Base-by-base conservation (phyloP, 305 asterid genomes). In the Fraxinus albicans region DNA sequence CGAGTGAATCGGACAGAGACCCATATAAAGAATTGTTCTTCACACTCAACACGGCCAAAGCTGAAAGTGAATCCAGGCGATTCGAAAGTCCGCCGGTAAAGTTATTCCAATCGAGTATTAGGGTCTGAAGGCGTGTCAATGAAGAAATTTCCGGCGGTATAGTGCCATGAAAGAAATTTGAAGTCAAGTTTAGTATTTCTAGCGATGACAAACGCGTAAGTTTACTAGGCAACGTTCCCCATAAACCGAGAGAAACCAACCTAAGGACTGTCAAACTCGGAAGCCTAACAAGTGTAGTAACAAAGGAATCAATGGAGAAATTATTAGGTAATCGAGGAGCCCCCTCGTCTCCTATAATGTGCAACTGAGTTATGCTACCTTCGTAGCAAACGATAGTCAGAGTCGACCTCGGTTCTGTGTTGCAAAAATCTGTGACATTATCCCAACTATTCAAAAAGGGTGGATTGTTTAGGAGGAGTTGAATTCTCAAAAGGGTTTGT, bases 201-300 rank as follows among this genome's bases (percentile, higher is more conserved):
- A 93, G 84, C 3, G 95, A 89, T 13, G 92, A 90, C 70, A 94
- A 78, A n/a, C 85, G 91, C n/a, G 86, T 81, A 47, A 92, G 78
- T 34, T 88, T 85, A 31, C 80, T 83, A 10, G 98, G 94, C 12
- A 96, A 79, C 0, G 85, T 88, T 9, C 99, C 98, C 96, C 96
- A 93, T 80, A 96, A 85, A 50, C 99, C 99, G 60, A 94, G 88
- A 85, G 96, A 96, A 80, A 92, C 95, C 87, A 94, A 85, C 69
- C 84, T 88, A 76, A 96, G 97, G 88, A 96, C 99, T 88, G 92
- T 93, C 87, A 96, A 83, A 83, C 87, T 85, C 0, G 92, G 91
- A 80, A 96, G 91, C 83, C 75, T 89, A 77, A 82, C 87, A 13
- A 96, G 92, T 9, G 92, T 81, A 9, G 91, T 82, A 29, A 91